Evolutionary conservation across 2,329 filamentous ascomycete genomes (phyloP).

Genomic region (Colletotrichum falcatum): DNA sequence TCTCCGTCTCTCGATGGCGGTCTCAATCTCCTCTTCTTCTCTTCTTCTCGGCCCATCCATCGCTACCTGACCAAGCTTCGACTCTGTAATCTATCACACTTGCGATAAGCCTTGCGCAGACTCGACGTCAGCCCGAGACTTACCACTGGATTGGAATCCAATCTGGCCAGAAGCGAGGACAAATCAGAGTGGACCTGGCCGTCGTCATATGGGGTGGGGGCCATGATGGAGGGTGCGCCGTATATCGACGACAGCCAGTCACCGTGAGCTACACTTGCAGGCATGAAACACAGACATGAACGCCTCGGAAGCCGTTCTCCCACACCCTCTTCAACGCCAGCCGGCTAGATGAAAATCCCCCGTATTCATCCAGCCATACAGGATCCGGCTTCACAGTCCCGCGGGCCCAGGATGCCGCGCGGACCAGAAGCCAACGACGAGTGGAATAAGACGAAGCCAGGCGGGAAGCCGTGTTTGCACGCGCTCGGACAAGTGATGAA

Average conservation of each 20-base stretch:
- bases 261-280: constrained; percentile 23
- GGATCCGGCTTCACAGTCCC: neutral
- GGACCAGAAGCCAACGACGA: constrained; percentile 1
- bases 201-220: constrained; percentile 9
- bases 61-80: neutral
- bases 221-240: constrained; percentile 5
- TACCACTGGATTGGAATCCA: neutral
- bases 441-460: neutral
- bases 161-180: neutral
- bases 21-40: constrained; percentile 5
- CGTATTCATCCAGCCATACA: constrained; percentile 16
- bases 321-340: constrained; percentile 26
- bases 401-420: constrained; percentile 27
- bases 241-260: constrained; percentile 32
- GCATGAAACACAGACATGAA: constrained; percentile 39
- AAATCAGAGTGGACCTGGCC: constrained; percentile 15
- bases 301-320: constrained; percentile 24
- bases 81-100: neutral
- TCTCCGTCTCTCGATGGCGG: neutral
- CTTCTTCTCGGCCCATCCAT: neutral
- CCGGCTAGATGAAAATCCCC: neutral
- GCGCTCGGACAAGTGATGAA: neutral
- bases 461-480: neutral
- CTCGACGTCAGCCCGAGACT: constrained; percentile 25
- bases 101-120: constrained; percentile 13